A percentile compares a stretch with the other conserved stretches of the same genome.
phyloP scores from a whole-genome alignment of 345 rosid species.

The Eucalyptus paniculata region DNA sequence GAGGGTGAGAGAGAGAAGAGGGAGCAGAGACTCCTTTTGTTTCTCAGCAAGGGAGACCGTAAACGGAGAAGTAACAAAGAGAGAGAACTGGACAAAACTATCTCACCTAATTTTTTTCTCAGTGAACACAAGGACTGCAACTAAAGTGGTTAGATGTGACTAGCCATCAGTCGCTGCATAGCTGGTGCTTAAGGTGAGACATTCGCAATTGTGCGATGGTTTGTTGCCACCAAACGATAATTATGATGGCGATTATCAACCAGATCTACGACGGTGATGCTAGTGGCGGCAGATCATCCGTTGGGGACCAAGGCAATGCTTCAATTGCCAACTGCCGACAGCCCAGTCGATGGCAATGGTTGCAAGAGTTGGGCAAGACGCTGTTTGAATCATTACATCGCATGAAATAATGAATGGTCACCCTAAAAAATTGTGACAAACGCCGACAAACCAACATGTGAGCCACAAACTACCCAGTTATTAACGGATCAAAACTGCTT shows the following conservation, averaged over 20 bases:
- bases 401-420: not conserved
- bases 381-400: not conserved
- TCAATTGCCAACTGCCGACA: not conserved
- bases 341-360: fast-evolving
- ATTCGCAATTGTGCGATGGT: not conserved
- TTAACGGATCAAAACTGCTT: fast-evolving
- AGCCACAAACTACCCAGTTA: fast-evolving
- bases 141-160: fast-evolving
- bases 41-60: fast-evolving
- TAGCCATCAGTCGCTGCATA: not conserved
- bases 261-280: fast-evolving
- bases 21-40: no score
- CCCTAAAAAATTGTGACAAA: fast-evolving
- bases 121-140: fast-evolving
- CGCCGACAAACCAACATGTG: fast-evolving
- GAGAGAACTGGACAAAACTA: fast-evolving
- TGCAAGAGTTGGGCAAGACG: fast-evolving
- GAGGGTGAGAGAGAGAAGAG: fast-evolving
- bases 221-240: fast-evolving
- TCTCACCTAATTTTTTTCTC: not conserved
- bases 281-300: not conserved
- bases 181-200: not conserved
- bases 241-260: fast-evolving
- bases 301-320: fast-evolving
- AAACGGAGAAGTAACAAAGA: fast-evolving